These are phyloP conservation scores for Cicer pinnatifidum DNA, from an alignment of 306 rosid genomes.

Conservation along the genomic window DNA sequence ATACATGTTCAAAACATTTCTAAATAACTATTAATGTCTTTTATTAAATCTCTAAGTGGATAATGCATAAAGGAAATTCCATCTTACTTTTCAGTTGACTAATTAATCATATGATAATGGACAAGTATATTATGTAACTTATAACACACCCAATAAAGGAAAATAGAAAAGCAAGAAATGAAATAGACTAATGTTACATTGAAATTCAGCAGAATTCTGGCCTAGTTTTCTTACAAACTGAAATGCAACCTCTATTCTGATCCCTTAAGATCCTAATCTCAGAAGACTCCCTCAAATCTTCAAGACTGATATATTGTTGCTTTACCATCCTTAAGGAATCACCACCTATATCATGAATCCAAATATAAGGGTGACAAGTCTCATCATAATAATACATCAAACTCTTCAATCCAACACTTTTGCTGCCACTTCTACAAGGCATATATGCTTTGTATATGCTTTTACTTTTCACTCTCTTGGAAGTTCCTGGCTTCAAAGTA, in stretches of 20 bases:
- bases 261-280: slow-evolving; percentile 94
- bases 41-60: not conserved
- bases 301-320: slow-evolving; percentile 92
- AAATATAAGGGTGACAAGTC: slow-evolving; percentile 84
- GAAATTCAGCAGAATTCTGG: slow-evolving; percentile 73
- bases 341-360: slow-evolving; percentile 84
- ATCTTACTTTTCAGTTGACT: not conserved
- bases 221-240: slow-evolving; percentile 79
- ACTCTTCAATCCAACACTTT: slow-evolving; percentile 65
- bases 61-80: slow-evolving; percentile 5
- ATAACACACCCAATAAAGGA: slow-evolving; percentile 34
- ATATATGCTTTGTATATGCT: slow-evolving; percentile 82
- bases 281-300: slow-evolving; percentile 76
- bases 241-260: slow-evolving; percentile 84
- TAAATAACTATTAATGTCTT: not conserved
- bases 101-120: slow-evolving; percentile 30
- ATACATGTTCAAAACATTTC: not conserved
- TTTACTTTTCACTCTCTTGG: slow-evolving; percentile 80
- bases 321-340: slow-evolving; percentile 89
- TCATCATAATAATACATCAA: slow-evolving; percentile 87
- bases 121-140: slow-evolving; percentile 31
- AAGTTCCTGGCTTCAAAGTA: slow-evolving; percentile 81
- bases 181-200: slow-evolving; percentile 3
- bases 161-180: slow-evolving; percentile 15
- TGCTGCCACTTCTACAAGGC: slow-evolving; percentile 62